Evolutionary conservation across 2,329 filamentous ascomycete species (phyloP).

Genomic region (Exophiala mesophila): DNA sequence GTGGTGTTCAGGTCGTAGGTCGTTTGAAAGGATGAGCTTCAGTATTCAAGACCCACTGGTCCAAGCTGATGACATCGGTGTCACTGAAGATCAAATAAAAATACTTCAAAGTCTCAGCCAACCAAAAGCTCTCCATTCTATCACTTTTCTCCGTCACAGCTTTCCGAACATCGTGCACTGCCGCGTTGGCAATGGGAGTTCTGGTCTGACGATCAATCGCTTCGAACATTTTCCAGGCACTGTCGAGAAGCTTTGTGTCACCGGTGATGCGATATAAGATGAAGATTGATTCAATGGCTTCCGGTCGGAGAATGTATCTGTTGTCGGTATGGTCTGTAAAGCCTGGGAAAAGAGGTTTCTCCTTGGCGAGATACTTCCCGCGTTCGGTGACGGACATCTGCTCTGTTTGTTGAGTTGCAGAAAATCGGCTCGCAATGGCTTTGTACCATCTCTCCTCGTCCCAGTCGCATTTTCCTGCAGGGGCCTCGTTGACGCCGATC

Average conservation of each 20-base stretch:
- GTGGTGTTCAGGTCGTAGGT: slow-evolving; percentile 8
- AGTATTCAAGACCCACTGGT: slow-evolving; percentile 57
- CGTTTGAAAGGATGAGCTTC: slow-evolving; percentile 24
- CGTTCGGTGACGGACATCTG: slow-evolving; percentile 23
- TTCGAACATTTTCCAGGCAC: slow-evolving; percentile 48
- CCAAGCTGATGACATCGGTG: slow-evolving; percentile 60
- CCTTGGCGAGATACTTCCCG: slow-evolving; percentile 34
- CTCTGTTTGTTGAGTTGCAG: slow-evolving; percentile 2
- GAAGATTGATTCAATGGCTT: slow-evolving; percentile 60
- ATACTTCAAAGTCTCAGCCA: slow-evolving; percentile 87
- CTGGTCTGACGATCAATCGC: slow-evolving; percentile 41
- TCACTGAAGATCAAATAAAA: slow-evolving; percentile 77
- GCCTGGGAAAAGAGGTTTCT: slow-evolving; percentile 47
- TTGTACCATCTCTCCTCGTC: slow-evolving; percentile 33
- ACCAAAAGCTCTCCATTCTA: slow-evolving; percentile 84
- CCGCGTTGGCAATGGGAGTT: slow-evolving; percentile 42
- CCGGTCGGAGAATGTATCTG: slow-evolving; percentile 60
- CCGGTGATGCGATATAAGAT: slow-evolving; percentile 57
- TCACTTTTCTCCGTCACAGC: slow-evolving; percentile 45
- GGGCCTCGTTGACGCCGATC: slow-evolving; percentile 32
- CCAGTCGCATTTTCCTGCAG: slow-evolving; percentile 36
- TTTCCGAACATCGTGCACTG: slow-evolving; percentile 37
- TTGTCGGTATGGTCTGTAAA: slow-evolving; percentile 53
- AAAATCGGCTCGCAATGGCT: slow-evolving; percentile 27
- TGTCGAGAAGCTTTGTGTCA: slow-evolving; percentile 42